Base-by-base conservation (phyloP, 1,284 basidiomycete species). In the Tetrapyrgos nigripes region DNA sequence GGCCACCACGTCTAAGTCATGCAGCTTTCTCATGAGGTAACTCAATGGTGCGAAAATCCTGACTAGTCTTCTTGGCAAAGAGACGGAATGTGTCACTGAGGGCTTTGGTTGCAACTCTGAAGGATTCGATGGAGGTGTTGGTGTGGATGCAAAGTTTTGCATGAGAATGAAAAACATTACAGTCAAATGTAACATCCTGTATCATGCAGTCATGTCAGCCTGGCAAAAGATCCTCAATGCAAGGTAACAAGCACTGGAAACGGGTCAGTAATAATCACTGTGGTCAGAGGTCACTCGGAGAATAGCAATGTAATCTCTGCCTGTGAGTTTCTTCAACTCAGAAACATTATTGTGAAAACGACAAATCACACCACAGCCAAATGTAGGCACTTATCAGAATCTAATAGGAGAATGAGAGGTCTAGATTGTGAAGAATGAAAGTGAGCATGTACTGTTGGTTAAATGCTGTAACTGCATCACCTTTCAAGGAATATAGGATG, bases 291-390 rank as follows among this genome's bases (percentile, higher is more conserved):
- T 17, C 35, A 64, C 65, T 62, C 67, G 59, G 56, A 69, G 53
- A 3, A 71, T 55, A 48, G 72, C 70, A 44, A 73, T 64, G 50
- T 61, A 73, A 55, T 73, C 66, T 1, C 60, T 53, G 13, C 68
- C 71, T 0, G 66, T 64, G 5, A 70, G 24, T 48, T 60, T 50
- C 54, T 66, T 66, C 59, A 71, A 58, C 4, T 62, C 62, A 21
- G 61, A 65, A 3, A 63, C 50, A 48, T 71, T 67, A 14, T 58
- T 58, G 1, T 45, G 11, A 55, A 72, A 72, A 1, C 54, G 23
- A 0, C 64, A 57, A 37, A 72, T 71, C 1, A 63, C 64, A 23
- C 60, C 52, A 8, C 28, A 19, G 4, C 70, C 63, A 50, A 59
- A 62, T 63, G 58, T 61, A 5, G 63, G 66, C 3, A 63, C 54